phyloP scores from a whole-genome alignment of 1,284 basidiomycete species.

The Mycena sp. region DNA sequence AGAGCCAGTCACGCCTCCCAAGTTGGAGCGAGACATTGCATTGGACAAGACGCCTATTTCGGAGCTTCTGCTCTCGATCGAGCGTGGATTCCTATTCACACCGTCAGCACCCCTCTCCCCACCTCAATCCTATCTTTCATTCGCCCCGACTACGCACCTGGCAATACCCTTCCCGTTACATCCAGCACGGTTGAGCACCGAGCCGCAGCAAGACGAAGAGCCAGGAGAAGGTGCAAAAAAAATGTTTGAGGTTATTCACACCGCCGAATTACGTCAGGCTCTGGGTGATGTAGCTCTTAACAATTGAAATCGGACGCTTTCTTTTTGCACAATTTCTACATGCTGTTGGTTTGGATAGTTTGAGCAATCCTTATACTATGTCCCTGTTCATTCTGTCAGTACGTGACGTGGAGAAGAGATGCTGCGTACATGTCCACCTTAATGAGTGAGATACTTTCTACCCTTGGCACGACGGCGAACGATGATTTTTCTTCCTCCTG shows the following conservation, averaged over 20 bases:
- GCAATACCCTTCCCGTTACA: slow-evolving; percentile 25
- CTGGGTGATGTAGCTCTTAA: slow-evolving; percentile 25
- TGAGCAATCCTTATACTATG: slow-evolving; percentile 2
- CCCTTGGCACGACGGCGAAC: slow-evolving; percentile 65
- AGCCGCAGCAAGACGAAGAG: slow-evolving; percentile 12
- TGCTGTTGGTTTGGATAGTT: slow-evolving; percentile 13
- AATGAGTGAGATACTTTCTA: slow-evolving; percentile 68
- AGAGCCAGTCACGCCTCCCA: slow-evolving; percentile 15
- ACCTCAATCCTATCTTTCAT: slow-evolving; percentile 55
- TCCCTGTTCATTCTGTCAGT: not conserved
- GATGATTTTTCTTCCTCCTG: slow-evolving; percentile 73
- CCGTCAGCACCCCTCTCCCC: slow-evolving; percentile 68
- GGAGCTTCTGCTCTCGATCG: slow-evolving; percentile 70
- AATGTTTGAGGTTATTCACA: slow-evolving; percentile 7
- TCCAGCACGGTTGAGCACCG: not conserved
- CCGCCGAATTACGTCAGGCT: slow-evolving; percentile 18
- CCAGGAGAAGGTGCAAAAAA: slow-evolving; percentile 2
- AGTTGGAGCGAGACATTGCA: not conserved
- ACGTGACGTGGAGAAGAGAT: not conserved
- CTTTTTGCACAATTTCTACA: slow-evolving; percentile 7
- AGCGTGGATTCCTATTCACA: slow-evolving; percentile 73
- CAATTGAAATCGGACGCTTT: slow-evolving; percentile 16
- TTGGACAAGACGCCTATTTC: slow-evolving; percentile 72
- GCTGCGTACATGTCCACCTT: slow-evolving; percentile 13
- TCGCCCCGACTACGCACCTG: slow-evolving; percentile 4